Base-by-base conservation (phyloP, 805 yeast genomes). In the Spencermartinsiella europaea region DNA sequence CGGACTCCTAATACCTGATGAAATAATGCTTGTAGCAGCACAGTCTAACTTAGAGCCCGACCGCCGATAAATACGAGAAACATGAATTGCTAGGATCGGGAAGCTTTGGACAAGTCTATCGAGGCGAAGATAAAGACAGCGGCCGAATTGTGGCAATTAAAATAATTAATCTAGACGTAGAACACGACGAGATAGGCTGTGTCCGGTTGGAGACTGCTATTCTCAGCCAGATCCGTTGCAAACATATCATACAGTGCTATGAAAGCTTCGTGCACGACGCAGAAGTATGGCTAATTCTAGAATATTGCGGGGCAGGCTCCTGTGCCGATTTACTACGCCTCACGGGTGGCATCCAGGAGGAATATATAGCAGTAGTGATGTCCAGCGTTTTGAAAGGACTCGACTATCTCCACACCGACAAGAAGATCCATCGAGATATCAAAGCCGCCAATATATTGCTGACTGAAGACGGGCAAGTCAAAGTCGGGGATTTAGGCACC, bases 261-360 rank as follows among this genome's bases (percentile, higher is more conserved):
- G 81, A 80, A 40, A 80, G 96, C 0, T 77, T 79, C 58, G 63
- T 83, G 3, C 70, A 73, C 38, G 87, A 80, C 38, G 78, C 79
- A 37, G 73, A 78, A 4, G 78, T 93, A 79, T 90, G 89, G 83
- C 85, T 91, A 40, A 83, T 83, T 3, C 87, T 93, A 96, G 99
- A 91, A 63, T 88, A 77, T 60, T 93, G 98, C 65, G 96, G 91
- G 10, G 97, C 95, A 22, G 96, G 97, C 0, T 86, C 96, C 1
- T 85, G 95, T 63, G 74, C 84, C 1, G 95, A 85, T 58, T 34
- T 64, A 46, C 19, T 47, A 43, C 47, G 44, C 34, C 70, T 71
- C 41, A 76, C 66, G 63, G 80, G 75, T 27, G 65, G 60, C 21
- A 65, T 89, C 38, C 67, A 66, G 16, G 95, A 88, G 57, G 74